phyloP scores from a whole-genome alignment of 768 basidiomycete genomes.

The Trametes punicea region DNA sequence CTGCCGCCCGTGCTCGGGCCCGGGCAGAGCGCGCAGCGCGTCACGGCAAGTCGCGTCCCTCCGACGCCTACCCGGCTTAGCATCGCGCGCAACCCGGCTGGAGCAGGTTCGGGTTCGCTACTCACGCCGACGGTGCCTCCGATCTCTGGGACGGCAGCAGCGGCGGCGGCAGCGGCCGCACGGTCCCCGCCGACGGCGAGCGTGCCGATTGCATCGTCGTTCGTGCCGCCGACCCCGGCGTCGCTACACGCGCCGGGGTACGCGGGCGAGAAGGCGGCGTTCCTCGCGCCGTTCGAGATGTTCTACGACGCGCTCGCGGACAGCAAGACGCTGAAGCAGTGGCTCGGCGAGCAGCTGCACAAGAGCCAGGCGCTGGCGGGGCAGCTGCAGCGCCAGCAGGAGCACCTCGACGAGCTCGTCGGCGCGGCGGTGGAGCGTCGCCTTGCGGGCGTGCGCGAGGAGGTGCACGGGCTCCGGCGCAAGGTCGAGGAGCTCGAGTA shows the following conservation, averaged over 20 bases:
- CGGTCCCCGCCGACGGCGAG: conserved; percentile 56
- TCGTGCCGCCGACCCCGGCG: conserved; percentile 70
- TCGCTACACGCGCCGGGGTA: conserved; percentile 59
- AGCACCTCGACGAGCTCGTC: conserved; percentile 56
- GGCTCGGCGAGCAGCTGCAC: conserved; percentile 72
- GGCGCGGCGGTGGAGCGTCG: conserved; percentile 60
- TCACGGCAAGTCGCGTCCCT: conserved; percentile 59
- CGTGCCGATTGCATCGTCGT: conserved; percentile 62
- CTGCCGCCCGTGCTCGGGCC: conserved; percentile 44
- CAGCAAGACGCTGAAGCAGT: conserved; percentile 71
- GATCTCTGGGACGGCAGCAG: background rate
- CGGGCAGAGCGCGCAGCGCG: conserved; percentile 44
- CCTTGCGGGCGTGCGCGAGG: conserved; percentile 54
- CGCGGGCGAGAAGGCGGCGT: conserved; percentile 66
- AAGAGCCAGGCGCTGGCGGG: conserved; percentile 56
- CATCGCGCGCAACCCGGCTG: conserved; percentile 36
- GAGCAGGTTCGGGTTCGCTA: conserved; percentile 15
- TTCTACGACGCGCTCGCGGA: conserved; percentile 87
- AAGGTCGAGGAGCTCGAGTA: conserved; percentile 70
- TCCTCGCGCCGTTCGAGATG: conserved; percentile 76
- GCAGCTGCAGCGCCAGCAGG: conserved; percentile 64
- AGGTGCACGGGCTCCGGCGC: conserved; percentile 56
- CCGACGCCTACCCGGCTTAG: conserved; percentile 68
- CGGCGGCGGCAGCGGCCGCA: conserved; percentile 27
- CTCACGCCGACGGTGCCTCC: conserved; percentile 9